A percentile compares a stretch with the other conserved stretches of the same genome.
These are phyloP conservation scores for Neonothopanus nambi DNA, from an alignment of 1,284 basidiomycete species.

Conservation along the genomic window DNA sequence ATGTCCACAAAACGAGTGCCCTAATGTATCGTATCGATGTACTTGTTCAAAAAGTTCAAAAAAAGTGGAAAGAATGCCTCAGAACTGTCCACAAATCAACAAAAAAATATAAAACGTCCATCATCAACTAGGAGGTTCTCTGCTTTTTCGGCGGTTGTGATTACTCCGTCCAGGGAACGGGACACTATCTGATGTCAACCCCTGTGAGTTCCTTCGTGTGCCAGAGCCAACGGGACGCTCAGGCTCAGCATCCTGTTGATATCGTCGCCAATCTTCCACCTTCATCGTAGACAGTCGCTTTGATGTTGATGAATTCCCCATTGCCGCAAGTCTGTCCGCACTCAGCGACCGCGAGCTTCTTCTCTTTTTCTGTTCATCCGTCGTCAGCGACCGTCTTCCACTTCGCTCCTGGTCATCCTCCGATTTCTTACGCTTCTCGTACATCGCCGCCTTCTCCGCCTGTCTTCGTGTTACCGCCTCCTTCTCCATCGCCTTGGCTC, in stretches of 20 bases:
- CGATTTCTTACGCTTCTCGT: constrained; percentile 48
- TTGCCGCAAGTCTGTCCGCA: constrained; percentile 54
- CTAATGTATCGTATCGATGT: too few species aligned
- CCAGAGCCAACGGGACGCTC: constrained; percentile 24
- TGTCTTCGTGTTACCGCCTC: constrained; percentile 67
- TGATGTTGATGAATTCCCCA: constrained; percentile 44
- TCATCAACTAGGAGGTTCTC: constrained; percentile 27
- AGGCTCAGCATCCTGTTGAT: constrained; percentile 51
- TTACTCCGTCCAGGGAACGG: constrained; percentile 46
- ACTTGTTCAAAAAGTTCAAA: not conserved
- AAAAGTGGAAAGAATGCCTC: not conserved
- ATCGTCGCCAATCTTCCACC: constrained; percentile 80
- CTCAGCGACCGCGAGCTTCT: constrained; percentile 56
- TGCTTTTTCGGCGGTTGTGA: constrained; percentile 29
- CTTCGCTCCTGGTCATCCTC: constrained; percentile 39
- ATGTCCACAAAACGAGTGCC: too few species aligned
- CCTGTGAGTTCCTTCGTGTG: constrained; percentile 37
- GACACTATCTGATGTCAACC: constrained; percentile 29
- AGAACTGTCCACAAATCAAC: constrained; percentile 6
- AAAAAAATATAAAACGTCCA: constrained; percentile 11
- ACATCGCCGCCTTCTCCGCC: constrained; percentile 64
- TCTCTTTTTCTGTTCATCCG: constrained; percentile 27
- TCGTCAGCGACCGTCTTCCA: constrained; percentile 27
- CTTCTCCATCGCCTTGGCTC: constrained; percentile 66
- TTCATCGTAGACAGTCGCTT: constrained; percentile 72